These are phyloP conservation scores for Fomitiporia mediterranea DNA, from an alignment of 1,284 basidiomycete genomes.

Conservation along the genomic window DNA sequence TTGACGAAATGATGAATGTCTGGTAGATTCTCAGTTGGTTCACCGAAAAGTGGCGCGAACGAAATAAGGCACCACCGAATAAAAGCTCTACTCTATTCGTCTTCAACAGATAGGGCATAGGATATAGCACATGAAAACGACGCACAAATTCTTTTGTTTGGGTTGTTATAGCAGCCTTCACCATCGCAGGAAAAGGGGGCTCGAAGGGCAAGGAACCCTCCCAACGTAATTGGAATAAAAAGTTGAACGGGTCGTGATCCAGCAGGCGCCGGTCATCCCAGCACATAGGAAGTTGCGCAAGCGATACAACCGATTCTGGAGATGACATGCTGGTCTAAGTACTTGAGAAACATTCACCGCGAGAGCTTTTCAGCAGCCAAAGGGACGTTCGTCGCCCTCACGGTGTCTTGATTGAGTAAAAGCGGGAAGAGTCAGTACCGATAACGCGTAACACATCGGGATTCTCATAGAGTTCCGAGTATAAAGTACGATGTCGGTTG, in stretches of 20 bases:
- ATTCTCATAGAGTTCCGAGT: too few relatives aligned
- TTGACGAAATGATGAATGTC: not conserved
- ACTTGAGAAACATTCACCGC: too few relatives aligned
- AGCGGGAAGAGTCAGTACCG: too few relatives aligned
- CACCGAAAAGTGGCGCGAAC: not conserved
- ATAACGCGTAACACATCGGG: too few relatives aligned
- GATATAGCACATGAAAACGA: not conserved
- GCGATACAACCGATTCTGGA: not conserved
- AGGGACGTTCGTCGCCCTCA: too few relatives aligned
- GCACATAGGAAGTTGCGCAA: slow-evolving; percentile 9
- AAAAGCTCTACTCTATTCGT: not conserved
- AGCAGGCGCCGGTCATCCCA: slow-evolving; percentile 28
- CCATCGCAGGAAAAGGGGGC: too few relatives aligned
- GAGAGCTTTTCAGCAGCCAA: too few relatives aligned
- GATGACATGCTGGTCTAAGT: not conserved
- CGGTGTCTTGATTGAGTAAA: too few relatives aligned
- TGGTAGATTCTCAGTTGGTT: not conserved
- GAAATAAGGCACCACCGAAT: not conserved
- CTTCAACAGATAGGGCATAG: not conserved
- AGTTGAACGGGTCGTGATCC: slow-evolving; percentile 29
- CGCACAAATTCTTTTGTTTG: not conserved
- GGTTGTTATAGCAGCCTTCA: too few relatives aligned
- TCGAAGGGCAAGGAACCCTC: too few relatives aligned
- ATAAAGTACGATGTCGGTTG: too few relatives aligned
- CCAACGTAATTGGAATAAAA: too few relatives aligned